Percentiles rank a stretch among this genome's conserved stretches.
Conservation (phyloP, 2,329 filamentous ascomycete species). For the Ambrosiella xylebori region DNA sequence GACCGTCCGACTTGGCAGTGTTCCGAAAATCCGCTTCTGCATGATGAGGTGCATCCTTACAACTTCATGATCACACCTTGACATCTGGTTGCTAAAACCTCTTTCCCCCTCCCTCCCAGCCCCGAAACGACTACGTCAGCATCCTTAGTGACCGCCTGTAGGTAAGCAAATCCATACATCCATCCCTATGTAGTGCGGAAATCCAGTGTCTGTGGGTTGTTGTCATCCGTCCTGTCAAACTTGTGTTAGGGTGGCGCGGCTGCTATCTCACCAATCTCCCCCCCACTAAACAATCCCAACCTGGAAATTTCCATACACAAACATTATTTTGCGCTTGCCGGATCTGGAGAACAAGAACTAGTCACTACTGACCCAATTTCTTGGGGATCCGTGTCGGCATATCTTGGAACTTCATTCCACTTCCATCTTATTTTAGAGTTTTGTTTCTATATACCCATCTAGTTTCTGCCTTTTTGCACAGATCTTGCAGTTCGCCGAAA, state of each 20-base stretch:
- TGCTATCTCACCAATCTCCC: neutral
- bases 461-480: neutral
- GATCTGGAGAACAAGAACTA: neutral
- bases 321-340: neutral
- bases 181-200: neutral
- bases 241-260: neutral
- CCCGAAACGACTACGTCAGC: neutral
- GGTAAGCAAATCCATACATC: neutral
- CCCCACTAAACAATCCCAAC: neutral
- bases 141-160: neutral
- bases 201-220: neutral
- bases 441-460: neutral
- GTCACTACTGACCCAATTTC: neutral
- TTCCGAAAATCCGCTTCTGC: too few relatives aligned
- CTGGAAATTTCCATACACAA: neutral
- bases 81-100: neutral
- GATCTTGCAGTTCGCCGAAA: neutral
- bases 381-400: neutral
- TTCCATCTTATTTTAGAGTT: neutral
- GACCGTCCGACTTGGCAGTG: too few relatives aligned
- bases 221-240: neutral
- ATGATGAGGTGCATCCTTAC: neutral
- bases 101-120: neutral
- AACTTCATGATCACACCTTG: neutral
- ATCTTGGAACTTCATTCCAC: neutral